phyloP scores from a whole-genome alignment of 2,329 filamentous ascomycete species.

The Neonectria neomacrospora region DNA sequence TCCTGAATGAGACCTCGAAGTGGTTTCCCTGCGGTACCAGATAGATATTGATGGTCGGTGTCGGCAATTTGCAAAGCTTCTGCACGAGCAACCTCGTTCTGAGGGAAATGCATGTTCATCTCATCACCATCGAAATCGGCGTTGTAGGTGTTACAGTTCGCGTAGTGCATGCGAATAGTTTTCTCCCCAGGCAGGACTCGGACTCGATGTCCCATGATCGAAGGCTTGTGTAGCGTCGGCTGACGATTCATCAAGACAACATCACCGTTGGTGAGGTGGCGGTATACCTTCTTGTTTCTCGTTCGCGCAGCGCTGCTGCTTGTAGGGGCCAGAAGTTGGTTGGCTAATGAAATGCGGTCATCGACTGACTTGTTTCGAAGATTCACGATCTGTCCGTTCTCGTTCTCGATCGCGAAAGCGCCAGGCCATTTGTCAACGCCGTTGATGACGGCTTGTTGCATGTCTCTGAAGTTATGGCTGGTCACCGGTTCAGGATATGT shows the following conservation, averaged over 20 bases:
- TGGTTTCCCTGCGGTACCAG: conserved; percentile 91
- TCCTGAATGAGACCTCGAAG: conserved; percentile 97
- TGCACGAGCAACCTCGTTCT: conserved; percentile 92
- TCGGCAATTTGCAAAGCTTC: conserved; percentile 95
- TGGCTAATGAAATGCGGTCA: conserved; percentile 88
- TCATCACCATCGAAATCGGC: conserved; percentile 99
- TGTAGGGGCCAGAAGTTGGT: conserved; percentile 89
- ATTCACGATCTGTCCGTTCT: conserved; percentile 91
- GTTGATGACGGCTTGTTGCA: conserved; percentile 96
- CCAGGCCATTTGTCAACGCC: conserved; percentile 94
- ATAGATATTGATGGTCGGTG: conserved; percentile 97
- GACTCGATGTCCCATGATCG: conserved; percentile 97
- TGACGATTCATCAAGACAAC: conserved; percentile 99
- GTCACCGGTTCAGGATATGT: conserved; percentile 98
- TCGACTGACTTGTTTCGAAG: conserved; percentile 88
- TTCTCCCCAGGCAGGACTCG: conserved; percentile 93
- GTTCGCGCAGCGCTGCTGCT: conserved; percentile 78
- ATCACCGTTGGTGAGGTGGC: conserved; percentile 95
- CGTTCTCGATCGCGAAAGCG: conserved; percentile 93
- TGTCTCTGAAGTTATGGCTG: conserved; percentile 94
- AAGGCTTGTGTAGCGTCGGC: conserved; percentile 96
- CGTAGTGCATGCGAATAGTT: conserved; percentile 99
- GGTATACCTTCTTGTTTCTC: conserved; percentile 94
- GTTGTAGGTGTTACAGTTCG: conserved; percentile 99
- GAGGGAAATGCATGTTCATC: conserved; percentile 99